Evolutionary conservation across 2,329 filamentous ascomycete species (phyloP), one percentile per base, ranked within the genome.

Genomic region (Diaporthe humulicola): DNA sequence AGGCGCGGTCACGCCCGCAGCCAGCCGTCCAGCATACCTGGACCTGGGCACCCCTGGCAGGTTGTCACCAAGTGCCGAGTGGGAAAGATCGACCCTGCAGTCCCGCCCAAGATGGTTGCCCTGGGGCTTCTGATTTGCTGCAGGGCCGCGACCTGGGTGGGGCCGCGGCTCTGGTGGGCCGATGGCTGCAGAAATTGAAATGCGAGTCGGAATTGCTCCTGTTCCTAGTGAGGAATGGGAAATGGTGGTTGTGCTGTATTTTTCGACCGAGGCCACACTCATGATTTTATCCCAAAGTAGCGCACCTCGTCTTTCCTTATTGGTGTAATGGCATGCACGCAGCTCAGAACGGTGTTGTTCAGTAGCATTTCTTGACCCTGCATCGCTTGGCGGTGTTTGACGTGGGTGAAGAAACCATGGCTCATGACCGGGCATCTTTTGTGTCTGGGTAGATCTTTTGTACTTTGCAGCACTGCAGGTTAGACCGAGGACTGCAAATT

Each of bases 51-150:
- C 25, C 25, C 60, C 40, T 64, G 38, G 45, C 30, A 52, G 64
- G n/a, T 36, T 40, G 64, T 54, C 64, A 54, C n/a, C 66, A 75
- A 75, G 66, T 75, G 74, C 74, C 74, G 73, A 75, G 73, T n/a
- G 30, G 58, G 40, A 58, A 66, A 73, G 74, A 74, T 75, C 71
- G 71, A 50, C 74, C 74, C 74, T 75, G 74, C 74, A 74, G 48
- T 30, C 56, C 50, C 74, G 45, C 14, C 57, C 45, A 42, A 22
- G 25, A 28, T 14, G 48, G 45, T 17, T 30, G 25, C 25, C 42
- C 17, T 30, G 42, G 57, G 48, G 19, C 40, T 38, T 64, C 25
- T 73, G 64, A 73, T 75, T 75, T 58, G 71, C 57, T 71, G 38
- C 28, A 12, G 19, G 36, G 12, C 25, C 15, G 25, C 15, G 22